These are phyloP conservation scores for Clitoria ternatea DNA, from an alignment of 306 rosid species.

Conservation along the genomic window DNA sequence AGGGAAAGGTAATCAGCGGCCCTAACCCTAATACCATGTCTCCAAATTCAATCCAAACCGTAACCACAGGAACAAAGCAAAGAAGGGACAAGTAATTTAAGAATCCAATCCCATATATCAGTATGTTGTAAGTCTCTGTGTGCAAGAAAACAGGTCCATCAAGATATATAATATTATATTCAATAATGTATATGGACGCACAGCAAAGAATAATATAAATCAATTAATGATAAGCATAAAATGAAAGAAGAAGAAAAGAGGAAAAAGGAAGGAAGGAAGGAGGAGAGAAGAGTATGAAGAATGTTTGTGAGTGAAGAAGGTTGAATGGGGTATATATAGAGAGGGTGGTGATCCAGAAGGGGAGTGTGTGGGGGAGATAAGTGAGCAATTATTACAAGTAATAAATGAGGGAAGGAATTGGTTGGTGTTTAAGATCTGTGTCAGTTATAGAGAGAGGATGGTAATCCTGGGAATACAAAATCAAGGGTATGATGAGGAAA, in stretches of 20 bases:
- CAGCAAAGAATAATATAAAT: too few relatives aligned
- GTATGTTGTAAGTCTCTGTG: too few relatives aligned
- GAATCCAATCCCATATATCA: neutral
- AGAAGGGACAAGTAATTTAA: neutral
- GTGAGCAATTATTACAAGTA: neutral
- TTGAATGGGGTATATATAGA: slow-evolving; percentile 33
- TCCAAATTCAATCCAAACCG: slow-evolving; percentile 12
- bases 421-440: slow-evolving; percentile 40
- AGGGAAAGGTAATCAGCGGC: neutral
- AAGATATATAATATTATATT: too few relatives aligned
- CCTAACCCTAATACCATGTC: slow-evolving; percentile 49
- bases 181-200: too few relatives aligned
- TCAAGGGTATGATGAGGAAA: too few relatives aligned
- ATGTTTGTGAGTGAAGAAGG: slow-evolving; percentile 22
- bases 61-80: neutral
- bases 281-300: slow-evolving; percentile 4
- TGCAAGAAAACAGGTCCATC: too few relatives aligned
- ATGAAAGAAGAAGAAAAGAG: too few relatives aligned
- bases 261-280: neutral
- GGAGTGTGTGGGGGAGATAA: neutral
- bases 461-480: slow-evolving; percentile 61
- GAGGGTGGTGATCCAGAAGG: neutral
- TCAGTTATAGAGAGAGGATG: slow-evolving; percentile 37
- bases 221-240: neutral
- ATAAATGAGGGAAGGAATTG: slow-evolving; percentile 29